phyloP scores from a whole-genome alignment of 371 early-diverging fungal species.

The Haplosporangium sp. region DNA sequence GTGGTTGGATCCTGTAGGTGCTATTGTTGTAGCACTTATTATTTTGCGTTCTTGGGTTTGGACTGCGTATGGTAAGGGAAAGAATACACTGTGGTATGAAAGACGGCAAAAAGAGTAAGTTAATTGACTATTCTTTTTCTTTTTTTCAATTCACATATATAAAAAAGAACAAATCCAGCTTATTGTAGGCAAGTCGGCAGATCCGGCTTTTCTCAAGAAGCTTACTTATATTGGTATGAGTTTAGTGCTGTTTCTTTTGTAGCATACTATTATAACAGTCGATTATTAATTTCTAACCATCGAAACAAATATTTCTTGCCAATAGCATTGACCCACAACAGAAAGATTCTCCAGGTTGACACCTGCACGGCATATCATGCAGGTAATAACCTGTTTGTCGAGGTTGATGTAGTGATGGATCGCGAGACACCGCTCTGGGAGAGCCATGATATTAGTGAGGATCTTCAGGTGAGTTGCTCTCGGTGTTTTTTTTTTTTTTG shows the following conservation, averaged over 20 bases:
- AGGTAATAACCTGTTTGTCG: constrained; percentile 87
- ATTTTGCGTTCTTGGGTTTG: constrained; percentile 87
- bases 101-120: no score
- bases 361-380: constrained; percentile 92
- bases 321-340: constrained; percentile 83
- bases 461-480: constrained; percentile 63
- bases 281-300: neutral
- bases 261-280: neutral
- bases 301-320: no score
- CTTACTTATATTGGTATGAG: constrained; percentile 82
- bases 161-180: constrained; percentile 83
- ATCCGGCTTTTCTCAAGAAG: constrained; percentile 79
- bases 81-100: no score
- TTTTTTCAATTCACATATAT: no score
- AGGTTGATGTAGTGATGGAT: constrained; percentile 88
- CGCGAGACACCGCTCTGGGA: constrained; percentile 78
- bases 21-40: constrained; percentile 83
- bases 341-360: constrained; percentile 85
- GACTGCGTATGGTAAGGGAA: constrained; percentile 76
- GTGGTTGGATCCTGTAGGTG: constrained; percentile 94
- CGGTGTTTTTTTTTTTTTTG: neutral
- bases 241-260: no score
- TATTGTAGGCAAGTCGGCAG: constrained; percentile 90
- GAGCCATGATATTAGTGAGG: constrained; percentile 86
- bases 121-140: neutral